Evolutionary conservation across 768 basidiomycete genomes (phyloP).

Genomic region (Boletellus sp.): DNA sequence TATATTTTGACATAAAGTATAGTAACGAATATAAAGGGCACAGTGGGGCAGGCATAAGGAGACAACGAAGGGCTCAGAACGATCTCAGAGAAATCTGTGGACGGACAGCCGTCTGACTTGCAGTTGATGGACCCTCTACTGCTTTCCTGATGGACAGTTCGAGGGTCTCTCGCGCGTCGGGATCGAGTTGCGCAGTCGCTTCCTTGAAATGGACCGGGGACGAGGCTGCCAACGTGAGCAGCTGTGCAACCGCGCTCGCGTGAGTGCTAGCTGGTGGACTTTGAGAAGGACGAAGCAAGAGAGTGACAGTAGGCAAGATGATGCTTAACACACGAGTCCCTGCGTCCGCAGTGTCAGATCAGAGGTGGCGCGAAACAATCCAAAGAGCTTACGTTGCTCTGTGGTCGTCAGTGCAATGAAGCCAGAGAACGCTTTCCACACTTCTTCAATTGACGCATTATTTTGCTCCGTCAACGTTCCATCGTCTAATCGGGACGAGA

Average conservation of each 20-base stretch:
- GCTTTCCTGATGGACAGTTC: conserved; percentile 79
- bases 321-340: conserved; percentile 67
- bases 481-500: conserved; percentile 60
- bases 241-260: conserved; percentile 56
- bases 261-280: conserved; percentile 45
- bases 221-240: conserved; percentile 67
- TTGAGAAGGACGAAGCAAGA: conserved; percentile 59
- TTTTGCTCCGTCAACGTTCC: conserved; percentile 53
- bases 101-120: conserved; percentile 42
- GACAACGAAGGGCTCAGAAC: conserved; percentile 39
- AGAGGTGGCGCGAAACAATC: background rate
- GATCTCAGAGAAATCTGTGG: conserved; percentile 78
- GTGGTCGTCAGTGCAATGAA: conserved; percentile 57
- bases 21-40: background rate
- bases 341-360: conserved; percentile 28
- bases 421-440: conserved; percentile 74
- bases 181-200: conserved; percentile 65
- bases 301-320: conserved; percentile 68
- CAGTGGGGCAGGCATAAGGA: background rate
- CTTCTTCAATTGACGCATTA: conserved; percentile 64
- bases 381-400: conserved; percentile 52
- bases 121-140: conserved; percentile 46
- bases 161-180: conserved; percentile 53
- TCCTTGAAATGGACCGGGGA: conserved; percentile 82
- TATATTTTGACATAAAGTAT: background rate